A percentile compares a stretch with the other conserved stretches of the same genome.
These are phyloP conservation scores for Aspergillus ruber DNA, from an alignment of 2,329 filamentous ascomycete species.

Conservation along the genomic window DNA sequence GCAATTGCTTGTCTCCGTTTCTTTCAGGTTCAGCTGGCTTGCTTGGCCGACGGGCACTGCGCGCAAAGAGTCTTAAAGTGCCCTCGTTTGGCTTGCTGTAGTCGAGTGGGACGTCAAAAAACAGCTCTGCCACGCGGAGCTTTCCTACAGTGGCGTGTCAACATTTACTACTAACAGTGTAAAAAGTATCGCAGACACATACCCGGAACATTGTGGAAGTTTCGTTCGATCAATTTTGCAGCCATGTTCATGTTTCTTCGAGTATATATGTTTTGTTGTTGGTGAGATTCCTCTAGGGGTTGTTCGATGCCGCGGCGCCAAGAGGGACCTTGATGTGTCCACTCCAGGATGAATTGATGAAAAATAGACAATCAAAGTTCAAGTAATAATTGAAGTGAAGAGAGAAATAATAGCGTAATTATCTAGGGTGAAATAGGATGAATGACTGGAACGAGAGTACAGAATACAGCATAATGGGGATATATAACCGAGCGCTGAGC, in stretches of 20 bases:
- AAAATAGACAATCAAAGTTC: too few species aligned
- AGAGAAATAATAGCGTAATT: too few species aligned
- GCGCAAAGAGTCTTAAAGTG: constrained; percentile 69
- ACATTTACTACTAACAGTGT: neutral
- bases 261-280: neutral
- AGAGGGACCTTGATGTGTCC: neutral
- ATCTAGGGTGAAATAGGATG: too few species aligned
- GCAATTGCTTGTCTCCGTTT: constrained; percentile 40
- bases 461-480: too few species aligned
- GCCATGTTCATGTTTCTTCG: constrained; percentile 17
- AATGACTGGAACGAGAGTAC: too few species aligned
- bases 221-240: constrained; percentile 33
- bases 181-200: neutral
- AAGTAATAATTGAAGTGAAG: too few species aligned
- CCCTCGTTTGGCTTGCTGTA: constrained; percentile 57
- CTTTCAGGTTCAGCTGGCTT: constrained; percentile 44
- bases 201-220: constrained; percentile 35
- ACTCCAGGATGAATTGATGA: too few species aligned
- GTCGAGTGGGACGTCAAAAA: constrained; percentile 81
- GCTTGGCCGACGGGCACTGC: constrained; percentile 58
- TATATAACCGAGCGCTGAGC: too few species aligned
- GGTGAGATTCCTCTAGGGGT: neutral
- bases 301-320: neutral
- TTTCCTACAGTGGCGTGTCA: constrained; percentile 50
- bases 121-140: constrained; percentile 70